Evolutionary conservation across 495 filamentous ascomycete species (phyloP).

Genomic region (Filosporella fistucella): DNA sequence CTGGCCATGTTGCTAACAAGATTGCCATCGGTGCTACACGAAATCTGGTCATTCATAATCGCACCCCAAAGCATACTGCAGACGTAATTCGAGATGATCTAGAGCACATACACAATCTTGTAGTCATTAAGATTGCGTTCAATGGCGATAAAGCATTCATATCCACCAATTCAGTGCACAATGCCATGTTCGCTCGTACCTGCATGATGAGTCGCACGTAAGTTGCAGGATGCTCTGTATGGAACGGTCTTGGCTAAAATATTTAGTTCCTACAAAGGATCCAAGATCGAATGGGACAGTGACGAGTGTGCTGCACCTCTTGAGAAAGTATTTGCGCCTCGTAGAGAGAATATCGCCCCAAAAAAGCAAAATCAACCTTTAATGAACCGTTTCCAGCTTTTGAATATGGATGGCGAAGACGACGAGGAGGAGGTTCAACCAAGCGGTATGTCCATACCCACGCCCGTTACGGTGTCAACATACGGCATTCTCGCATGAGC

Average conservation of each 20-base stretch:
- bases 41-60: conserved; percentile 64
- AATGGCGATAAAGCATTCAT: conserved; percentile 54
- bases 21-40: conserved; percentile 70
- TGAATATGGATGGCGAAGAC: conserved; percentile 48
- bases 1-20: conserved; percentile 60
- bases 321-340: conserved; percentile 22
- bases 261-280: conserved; percentile 72
- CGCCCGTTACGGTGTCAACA: conserved; percentile 4
- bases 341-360: conserved; percentile 28
- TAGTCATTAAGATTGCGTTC: conserved; percentile 64
- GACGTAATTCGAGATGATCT: conserved; percentile 64
- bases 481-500: conserved; percentile 14
- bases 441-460: conserved; percentile 13
- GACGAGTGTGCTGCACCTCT: conserved; percentile 73
- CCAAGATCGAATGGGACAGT: conserved; percentile 63
- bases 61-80: conserved; percentile 56
- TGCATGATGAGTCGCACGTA: conserved; percentile 71
- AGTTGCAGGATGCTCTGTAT: conserved; percentile 13
- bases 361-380: conserved; percentile 28
- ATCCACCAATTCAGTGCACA: conserved; percentile 73
- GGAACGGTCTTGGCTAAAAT: conserved; percentile 48
- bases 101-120: conserved; percentile 77
- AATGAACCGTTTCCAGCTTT: conserved; percentile 62
- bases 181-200: conserved; percentile 66
- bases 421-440: conserved; percentile 15